Evolutionary conservation across 2,329 filamentous ascomycete species (phyloP).

Genomic region (Penicillium thymicola): DNA sequence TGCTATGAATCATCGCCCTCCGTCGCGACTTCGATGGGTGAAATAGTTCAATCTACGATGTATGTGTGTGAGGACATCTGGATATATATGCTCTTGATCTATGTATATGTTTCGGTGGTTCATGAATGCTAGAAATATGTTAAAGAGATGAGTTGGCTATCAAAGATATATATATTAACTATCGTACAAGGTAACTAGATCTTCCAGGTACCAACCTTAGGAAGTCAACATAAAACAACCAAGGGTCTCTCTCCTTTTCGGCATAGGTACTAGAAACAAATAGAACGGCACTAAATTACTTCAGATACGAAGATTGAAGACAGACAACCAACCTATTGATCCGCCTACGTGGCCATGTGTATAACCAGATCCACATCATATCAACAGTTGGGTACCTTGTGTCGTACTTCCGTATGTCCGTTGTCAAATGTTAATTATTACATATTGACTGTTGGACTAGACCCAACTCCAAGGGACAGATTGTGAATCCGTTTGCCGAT

Average conservation of each 20-base stretch:
- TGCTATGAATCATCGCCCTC: conserved; percentile 13
- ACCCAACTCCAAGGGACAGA: not conserved
- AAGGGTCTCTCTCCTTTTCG: not conserved
- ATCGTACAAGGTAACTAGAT: not conserved
- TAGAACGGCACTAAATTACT: no score
- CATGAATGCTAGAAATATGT: not conserved
- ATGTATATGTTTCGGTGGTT: not conserved
- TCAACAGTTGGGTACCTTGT: not conserved
- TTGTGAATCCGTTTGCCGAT: conserved; percentile 5
- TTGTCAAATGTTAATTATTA: not conserved
- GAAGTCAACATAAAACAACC: not conserved
- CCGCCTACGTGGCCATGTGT: not conserved
- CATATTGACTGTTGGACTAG: not conserved
- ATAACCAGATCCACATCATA: not conserved
- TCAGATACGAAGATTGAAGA: not conserved
- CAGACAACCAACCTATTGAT: not conserved
- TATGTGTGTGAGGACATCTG: not conserved
- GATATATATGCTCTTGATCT: not conserved
- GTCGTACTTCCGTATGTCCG: not conserved
- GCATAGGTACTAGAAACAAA: not conserved
- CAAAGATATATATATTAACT: not conserved
- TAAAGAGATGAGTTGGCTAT: not conserved
- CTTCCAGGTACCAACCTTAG: not conserved
- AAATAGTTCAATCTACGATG: not conserved
- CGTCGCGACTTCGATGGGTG: not conserved